A percentile compares a stretch with the other conserved stretches of the same genome.
Evolutionary conservation across 176 grass and related monocot genomes (phyloP).

Genomic region (Secale cereale): DNA sequence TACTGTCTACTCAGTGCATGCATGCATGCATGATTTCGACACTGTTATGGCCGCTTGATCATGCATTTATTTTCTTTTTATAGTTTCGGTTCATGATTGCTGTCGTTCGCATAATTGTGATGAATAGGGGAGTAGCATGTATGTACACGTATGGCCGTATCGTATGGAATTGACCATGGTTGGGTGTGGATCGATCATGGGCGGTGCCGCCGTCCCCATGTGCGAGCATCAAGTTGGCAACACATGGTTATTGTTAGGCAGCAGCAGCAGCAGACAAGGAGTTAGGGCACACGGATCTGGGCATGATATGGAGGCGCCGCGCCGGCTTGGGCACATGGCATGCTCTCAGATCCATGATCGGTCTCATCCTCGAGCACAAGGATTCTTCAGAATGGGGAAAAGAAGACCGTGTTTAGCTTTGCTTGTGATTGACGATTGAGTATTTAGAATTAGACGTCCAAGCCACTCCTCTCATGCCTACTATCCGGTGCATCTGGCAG

Average conservation of each 20-base stretch:
- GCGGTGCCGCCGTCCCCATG: neutral
- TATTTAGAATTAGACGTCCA: slow-evolving; percentile 7
- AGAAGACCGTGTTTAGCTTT: neutral
- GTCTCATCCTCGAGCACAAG: neutral
- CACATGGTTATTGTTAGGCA: neutral
- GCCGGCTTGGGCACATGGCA: slow-evolving; percentile 12
- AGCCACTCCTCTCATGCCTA: neutral
- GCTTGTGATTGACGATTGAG: slow-evolving; percentile 2
- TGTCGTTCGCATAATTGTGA: neutral
- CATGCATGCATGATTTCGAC: neutral
- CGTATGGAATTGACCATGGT: slow-evolving; percentile 9
- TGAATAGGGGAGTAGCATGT: no score
- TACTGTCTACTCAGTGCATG: neutral
- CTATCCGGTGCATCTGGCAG: neutral
- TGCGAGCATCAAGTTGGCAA: slow-evolving; percentile 12
- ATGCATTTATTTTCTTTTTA: neutral
- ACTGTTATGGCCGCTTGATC: neutral
- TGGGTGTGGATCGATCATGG: neutral
- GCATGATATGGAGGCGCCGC: neutral
- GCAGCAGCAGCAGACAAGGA: neutral
- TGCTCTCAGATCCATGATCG: neutral
- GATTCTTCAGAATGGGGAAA: neutral
- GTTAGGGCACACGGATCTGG: slow-evolving; percentile 31
- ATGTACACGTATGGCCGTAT: neutral
- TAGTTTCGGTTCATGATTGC: neutral